Conservation (phyloP, 2,329 filamentous ascomycete species). For the Paraconiothyrium sp. region DNA sequence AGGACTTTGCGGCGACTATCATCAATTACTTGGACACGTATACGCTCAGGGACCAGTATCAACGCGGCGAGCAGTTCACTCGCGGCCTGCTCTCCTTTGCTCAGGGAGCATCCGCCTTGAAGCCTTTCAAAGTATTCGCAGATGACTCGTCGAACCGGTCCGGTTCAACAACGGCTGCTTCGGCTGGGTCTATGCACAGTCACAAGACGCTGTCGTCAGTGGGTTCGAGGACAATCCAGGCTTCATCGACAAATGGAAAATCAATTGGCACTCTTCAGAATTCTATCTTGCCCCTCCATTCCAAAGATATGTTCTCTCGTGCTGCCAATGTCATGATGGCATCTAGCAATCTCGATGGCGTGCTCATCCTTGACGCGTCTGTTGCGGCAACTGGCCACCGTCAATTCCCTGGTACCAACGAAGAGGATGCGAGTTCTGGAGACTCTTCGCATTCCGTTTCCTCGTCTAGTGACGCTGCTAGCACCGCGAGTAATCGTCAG, state of each 20-base stretch:
- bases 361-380: constrained; percentile 47
- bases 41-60: constrained; percentile 36
- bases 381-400: constrained; percentile 34
- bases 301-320: constrained; percentile 44
- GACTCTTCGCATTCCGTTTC: constrained; percentile 13
- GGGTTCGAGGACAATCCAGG: background rate
- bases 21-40: constrained; percentile 39
- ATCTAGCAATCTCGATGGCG: constrained; percentile 46
- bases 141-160: constrained; percentile 3
- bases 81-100: constrained; percentile 44
- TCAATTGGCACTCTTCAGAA: constrained; percentile 32
- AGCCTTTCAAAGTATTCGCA: constrained; percentile 24
- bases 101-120: constrained; percentile 36
- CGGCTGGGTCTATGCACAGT: constrained; percentile 4
- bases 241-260: constrained; percentile 2
- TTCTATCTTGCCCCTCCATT: constrained; percentile 38
- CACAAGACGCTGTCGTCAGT: constrained; percentile 10
- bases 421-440: constrained; percentile 11
- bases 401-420: constrained; percentile 16
- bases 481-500: constrained; percentile 17
- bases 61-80: constrained; percentile 40
- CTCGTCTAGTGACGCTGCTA: constrained; percentile 26
- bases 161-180: background rate
- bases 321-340: constrained; percentile 45
- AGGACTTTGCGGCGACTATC: constrained; percentile 39